Percentiles rank a stretch among this genome's conserved stretches.
Evolutionary conservation across 225 moss, liverwort and hornwort species (phyloP).

Genomic region (Bryum argenteum): DNA sequence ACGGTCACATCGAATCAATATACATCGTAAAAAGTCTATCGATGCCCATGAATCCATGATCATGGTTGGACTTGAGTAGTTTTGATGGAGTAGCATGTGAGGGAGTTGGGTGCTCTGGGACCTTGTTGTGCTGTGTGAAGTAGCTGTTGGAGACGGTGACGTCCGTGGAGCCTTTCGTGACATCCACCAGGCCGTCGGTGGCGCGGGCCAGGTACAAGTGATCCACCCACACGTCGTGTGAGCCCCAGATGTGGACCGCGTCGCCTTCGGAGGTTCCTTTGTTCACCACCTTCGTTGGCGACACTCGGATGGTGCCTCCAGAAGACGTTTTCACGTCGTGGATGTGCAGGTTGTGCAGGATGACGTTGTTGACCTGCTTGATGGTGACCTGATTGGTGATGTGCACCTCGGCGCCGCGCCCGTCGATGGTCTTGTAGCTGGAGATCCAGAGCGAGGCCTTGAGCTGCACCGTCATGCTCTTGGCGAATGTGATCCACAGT

Average conservation of each 20-base stretch:
- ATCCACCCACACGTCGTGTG: conserved; percentile 50
- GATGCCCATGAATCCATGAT: too few species aligned
- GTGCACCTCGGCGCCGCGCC: conserved; percentile 40
- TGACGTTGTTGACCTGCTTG: conserved; percentile 37
- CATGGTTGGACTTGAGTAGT: too few species aligned
- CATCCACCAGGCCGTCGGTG: conserved; percentile 42
- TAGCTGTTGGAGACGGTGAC: conserved; percentile 50
- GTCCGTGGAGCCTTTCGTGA: conserved; percentile 36
- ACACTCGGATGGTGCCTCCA: conserved; percentile 22
- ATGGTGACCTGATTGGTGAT: conserved; percentile 40
- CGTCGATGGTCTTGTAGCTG: conserved; percentile 56
- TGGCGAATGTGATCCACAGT: conserved; percentile 49
- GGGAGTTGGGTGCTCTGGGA: too few species aligned
- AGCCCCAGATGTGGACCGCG: conserved; percentile 35
- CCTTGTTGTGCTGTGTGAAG: conserved; percentile 47
- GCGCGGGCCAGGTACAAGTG: conserved; percentile 47
- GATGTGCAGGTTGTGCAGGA: conserved; percentile 45
- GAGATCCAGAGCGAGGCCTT: conserved; percentile 42
- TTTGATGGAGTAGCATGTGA: too few species aligned
- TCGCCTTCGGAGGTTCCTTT: conserved; percentile 36
- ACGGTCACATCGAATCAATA: too few species aligned
- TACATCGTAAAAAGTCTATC: too few species aligned
- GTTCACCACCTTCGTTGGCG: conserved; percentile 18
- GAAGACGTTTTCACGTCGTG: conserved; percentile 32
- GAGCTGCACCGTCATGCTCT: conserved; percentile 45